Conservation (phyloP, 1,284 basidiomycete genomes). For the Heterobasidion annosum region DNA sequence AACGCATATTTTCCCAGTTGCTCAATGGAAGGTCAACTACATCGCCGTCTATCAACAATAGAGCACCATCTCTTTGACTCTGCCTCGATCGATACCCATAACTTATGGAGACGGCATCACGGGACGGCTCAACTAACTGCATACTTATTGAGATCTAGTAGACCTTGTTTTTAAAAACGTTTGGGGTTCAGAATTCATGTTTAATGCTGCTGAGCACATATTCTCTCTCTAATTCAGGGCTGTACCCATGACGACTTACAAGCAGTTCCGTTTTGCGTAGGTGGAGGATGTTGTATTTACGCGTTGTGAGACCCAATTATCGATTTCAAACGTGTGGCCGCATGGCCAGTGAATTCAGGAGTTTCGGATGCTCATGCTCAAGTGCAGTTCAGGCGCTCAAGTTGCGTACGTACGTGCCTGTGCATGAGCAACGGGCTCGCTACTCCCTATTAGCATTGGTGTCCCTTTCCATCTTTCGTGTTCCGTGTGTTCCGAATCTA, state of each 20-base stretch:
- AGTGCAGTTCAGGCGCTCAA: no score
- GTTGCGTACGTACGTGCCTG: no score
- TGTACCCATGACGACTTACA: background rate
- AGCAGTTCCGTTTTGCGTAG: background rate
- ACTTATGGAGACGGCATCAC: background rate
- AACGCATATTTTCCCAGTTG: background rate
- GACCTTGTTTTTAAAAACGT: background rate
- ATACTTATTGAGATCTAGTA: background rate
- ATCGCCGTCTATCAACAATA: constrained; percentile 21
- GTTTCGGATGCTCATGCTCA: no score
- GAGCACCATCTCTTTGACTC: background rate
- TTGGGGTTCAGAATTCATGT: background rate
- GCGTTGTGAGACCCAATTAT: no score
- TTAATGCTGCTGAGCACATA: background rate
- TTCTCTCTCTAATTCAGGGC: background rate
- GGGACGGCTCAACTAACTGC: background rate
- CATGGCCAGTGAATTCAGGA: no score
- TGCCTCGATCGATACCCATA: background rate
- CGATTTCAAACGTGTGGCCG: no score
- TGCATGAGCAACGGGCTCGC: no score
- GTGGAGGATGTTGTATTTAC: background rate
- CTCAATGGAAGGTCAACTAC: constrained; percentile 29
- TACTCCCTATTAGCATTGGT: no score
- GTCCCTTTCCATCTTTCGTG: no score
- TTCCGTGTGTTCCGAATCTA: no score